A percentile compares a stretch with the other conserved stretches of the same genome.
Conservation (phyloP, 768 basidiomycete genomes). For the Coprinopsis sp. region DNA sequence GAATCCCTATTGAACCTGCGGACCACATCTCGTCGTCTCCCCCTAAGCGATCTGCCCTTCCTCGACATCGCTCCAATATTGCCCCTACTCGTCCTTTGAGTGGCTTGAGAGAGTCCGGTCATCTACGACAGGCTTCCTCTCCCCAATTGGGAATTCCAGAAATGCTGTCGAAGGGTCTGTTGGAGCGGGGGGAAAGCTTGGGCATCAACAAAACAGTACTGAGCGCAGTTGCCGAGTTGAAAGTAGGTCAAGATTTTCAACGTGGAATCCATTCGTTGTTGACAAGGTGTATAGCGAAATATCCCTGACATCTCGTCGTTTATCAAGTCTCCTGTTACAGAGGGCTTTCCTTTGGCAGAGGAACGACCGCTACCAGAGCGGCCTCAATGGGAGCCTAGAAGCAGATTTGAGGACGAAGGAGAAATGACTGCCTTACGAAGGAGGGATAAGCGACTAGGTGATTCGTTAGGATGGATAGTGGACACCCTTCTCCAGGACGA, state of each 20-base stretch:
- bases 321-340: slow-evolving; percentile 48
- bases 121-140: slow-evolving; percentile 37
- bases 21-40: slow-evolving; percentile 27
- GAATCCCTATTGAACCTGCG: slow-evolving; percentile 66
- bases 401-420: slow-evolving; percentile 66
- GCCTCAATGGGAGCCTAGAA: slow-evolving; percentile 64
- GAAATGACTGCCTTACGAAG: slow-evolving; percentile 50
- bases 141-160: slow-evolving; percentile 60
- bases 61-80: slow-evolving; percentile 18
- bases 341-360: slow-evolving; percentile 57
- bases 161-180: slow-evolving; percentile 61
- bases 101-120: slow-evolving; percentile 16
- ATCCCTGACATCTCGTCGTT: slow-evolving; percentile 79
- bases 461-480: slow-evolving; percentile 71
- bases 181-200: slow-evolving; percentile 73
- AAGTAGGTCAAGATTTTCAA: slow-evolving; percentile 39
- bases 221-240: slow-evolving; percentile 74
- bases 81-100: slow-evolving; percentile 11
- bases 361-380: slow-evolving; percentile 55
- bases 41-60: slow-evolving; percentile 14
- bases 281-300: slow-evolving; percentile 53
- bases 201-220: slow-evolving; percentile 83
- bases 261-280: slow-evolving; percentile 2
- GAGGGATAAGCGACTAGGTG: slow-evolving; percentile 62
- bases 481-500: slow-evolving; percentile 63